Evolutionary conservation across 345 rosid species (phyloP), one percentile per base, ranked within the genome.

Genomic region (Gossypium turneri): DNA sequence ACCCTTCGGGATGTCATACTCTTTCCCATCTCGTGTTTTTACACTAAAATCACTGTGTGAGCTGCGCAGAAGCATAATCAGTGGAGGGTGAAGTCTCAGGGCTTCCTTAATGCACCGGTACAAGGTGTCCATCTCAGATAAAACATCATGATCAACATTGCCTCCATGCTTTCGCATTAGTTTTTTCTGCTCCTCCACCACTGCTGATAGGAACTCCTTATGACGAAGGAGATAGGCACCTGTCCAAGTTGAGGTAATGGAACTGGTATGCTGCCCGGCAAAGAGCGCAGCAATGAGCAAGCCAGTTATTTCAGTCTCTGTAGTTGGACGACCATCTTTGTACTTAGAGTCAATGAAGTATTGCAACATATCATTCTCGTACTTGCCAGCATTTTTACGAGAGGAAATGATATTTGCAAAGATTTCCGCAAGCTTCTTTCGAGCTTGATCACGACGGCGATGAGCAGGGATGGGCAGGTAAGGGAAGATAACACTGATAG

Each of bases 271-370:
- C 64, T 60, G 64, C 41, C 41, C 64, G 13, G 64, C 64, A 25
- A 60, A 60, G 64, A 60, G 64, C n/a, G 64, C 64, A 60, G 64
- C 64, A 60, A 60, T 60, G 64, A 59, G 64, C 64, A 59, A 59
- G 38, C 64, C 64, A 24, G 64, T 59, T 59, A 59, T 17, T 59
- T 59, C 64, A 59, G 64, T 16, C 64, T 59, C 64, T 4, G 41
- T 59, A 25, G 64, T 59, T 25, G 64, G 64, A 38, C 64, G 64
- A 4, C 64, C 64, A 59, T 59, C 64, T 59, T 59, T 59, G 64
- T 59, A 59, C 64, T 59, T 59, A 5, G 64, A 59, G 13, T 59
- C 64, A 25, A 59, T 59, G 41, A 60, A 60, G 15, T 41, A 60
- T 60, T 60, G 43, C 41, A 60, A 6, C 41, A 60, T 60, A 41